Evolutionary conservation across 768 basidiomycete genomes (phyloP), one percentile per base, ranked within the genome.

Genomic region (Atractiella rhizophila): DNA sequence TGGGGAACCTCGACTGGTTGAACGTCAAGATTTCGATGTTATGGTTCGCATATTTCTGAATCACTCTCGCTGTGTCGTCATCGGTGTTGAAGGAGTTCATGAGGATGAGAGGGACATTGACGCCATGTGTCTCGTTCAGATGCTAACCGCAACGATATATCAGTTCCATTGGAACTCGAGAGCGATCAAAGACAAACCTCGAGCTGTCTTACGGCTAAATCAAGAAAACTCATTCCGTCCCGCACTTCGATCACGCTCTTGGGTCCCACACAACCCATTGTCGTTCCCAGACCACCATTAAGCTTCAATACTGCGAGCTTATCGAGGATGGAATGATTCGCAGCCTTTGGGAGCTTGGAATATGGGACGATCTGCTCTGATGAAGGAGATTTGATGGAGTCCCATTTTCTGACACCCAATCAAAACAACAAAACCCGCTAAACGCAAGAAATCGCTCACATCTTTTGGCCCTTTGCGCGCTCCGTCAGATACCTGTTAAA

Each of bases 1-100:
- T 74, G 23, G 86, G 88, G 62, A 83, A 91, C 53, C 80, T 69
- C 15, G 82, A 85, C 63, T 91, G 86, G 46, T 49, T 51, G 52
- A 53, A 55, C 11, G 52, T 51, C 47, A 52, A 74, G 61, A 88
- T 82, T 59, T 79, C 77, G 56, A 91, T 70, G 56, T 85, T 80
- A 64, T 86, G 83, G 64, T 83, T 79, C 37, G 75, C 73, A 59
- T 91, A 91, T 64, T 88, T 91, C 61, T 91, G 82, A 62, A 86
- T 82, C 67, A 91, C 81, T 50, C 80, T 76, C 47, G 80, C 72
- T 37, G 86, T 88, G 59, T 94, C 85, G 28, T 91, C 81, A 58
- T 85, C 79, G 16, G 86, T 94, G 67, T 88, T 88, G 69, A 96
- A 94, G 42, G 82, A 88, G 56, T 85, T 91, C 88, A 91, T 88